Evolutionary conservation across 164 flowering plant species (phyloP).

Genomic region (Paratinospora sagittata): DNA sequence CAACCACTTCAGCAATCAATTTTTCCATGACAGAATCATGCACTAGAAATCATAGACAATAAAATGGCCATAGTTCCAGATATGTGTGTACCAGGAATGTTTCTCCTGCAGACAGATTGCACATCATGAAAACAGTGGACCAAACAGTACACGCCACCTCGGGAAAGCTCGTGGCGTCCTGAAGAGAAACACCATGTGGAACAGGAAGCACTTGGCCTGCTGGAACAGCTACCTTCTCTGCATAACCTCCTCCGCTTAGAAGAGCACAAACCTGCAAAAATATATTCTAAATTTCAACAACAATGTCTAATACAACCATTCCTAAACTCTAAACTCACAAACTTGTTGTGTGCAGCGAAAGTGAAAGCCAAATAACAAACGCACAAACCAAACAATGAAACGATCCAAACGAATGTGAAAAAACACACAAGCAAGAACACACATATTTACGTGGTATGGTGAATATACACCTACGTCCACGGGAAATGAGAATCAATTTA

Average conservation of each 20-base stretch:
- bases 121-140: conserved; percentile 92
- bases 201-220: conserved; percentile 84
- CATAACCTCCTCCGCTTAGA: conserved; percentile 90
- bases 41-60: not conserved
- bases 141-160: conserved; percentile 99
- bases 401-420: too few relatives aligned
- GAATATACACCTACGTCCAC: too few relatives aligned
- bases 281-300: not conserved
- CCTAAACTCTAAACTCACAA: not conserved
- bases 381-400: too few relatives aligned
- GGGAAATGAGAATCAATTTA: too few relatives aligned
- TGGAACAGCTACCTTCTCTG: conserved; percentile 90
- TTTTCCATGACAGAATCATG: not conserved
- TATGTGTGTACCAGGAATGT: conserved; percentile 55
- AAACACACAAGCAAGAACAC: too few relatives aligned
- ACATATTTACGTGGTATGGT: too few relatives aligned
- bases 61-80: not conserved
- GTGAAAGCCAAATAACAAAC: too few relatives aligned
- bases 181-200: conserved; percentile 71
- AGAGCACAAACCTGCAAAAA: conserved; percentile 87
- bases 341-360: too few relatives aligned
- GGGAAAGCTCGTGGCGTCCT: conserved; percentile 86
- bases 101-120: conserved; percentile 73
- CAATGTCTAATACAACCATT: not conserved
- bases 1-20: not conserved